Evolutionary conservation across 371 early-diverging fungal species (phyloP), one percentile per base, ranked within the genome.

Genomic region (Apophysomyces sp.): DNA sequence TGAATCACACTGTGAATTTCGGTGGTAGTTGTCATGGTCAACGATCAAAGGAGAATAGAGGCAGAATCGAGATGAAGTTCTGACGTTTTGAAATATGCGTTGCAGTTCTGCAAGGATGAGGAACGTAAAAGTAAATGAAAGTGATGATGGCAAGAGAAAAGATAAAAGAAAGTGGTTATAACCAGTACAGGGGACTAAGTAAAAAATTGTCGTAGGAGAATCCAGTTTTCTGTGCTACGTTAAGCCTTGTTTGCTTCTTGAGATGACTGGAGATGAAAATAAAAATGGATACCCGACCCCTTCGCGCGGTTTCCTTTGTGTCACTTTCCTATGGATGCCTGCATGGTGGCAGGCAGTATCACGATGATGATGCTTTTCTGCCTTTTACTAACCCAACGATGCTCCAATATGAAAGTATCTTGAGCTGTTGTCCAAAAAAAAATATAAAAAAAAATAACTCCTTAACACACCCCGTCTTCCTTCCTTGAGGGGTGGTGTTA

Each of bases 1-100:
- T 58, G 55, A 24, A 73, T 63, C 58, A 73, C 69, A 30, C 58
- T 58, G 9, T 68, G 57, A 37, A 68, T 63, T 36, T 67, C 72
- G 51, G 59, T 60, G n/a, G 55, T 59, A 13, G 68, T 40, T 31
- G 65, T 41, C 58, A 60, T 59, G 49, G 21, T 21, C 49, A 21
- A 21, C 21, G 26, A 24, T 62, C 29, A 34, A 18, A n/a, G 40
- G 11, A 18, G 9, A 21, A 44, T 15, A 16, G 52, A 37, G 44
- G 54, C 18, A 44, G 40, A 29, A 29, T 62, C 26, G 49, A 44
- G 49, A 32, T 49, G 60, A 39, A 30, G 30, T 11, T 41, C 39
- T 57, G 16, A 58, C 26, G n/a, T 55, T 26, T 37, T 53, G 60
- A 29, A 58, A 60, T 52, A 34, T 9, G 49, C 8, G 49, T 44